Evolutionary conservation across 2,329 filamentous ascomycete species (phyloP), one percentile per base, ranked within the genome.

Genomic region (Fusarium hostae): DNA sequence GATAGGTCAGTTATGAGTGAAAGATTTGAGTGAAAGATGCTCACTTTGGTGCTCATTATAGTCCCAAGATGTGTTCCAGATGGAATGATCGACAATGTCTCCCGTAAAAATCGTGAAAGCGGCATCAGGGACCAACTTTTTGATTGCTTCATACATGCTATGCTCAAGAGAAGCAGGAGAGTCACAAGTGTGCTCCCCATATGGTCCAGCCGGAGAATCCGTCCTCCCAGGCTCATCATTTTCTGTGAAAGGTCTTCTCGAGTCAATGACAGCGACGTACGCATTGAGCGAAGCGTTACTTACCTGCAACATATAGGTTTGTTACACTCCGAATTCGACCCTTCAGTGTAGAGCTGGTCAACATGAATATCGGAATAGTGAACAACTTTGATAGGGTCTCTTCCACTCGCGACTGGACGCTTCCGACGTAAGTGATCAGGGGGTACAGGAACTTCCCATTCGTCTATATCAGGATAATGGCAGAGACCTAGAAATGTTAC

Each of bases 301-400:
- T 63, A 83, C 75, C 88, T 84, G 78, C 88, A 90, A 78, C 88
- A 90, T 60, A 90, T 87, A 3, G 86, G 87, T 75, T 89, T 88
- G 32, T 83, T 83, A 78, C 88, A 90, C 66, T 88, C 82, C 26
- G 85, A 82, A 73, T 83, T 88, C 10, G 86, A 82, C 0, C 88
- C 88, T 4, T 82, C 78, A 28, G 83, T 82, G 75, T 90, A 90
- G 15, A 83, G 80, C 9, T 83, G 84, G 68, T 90, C 88, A 58
- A 90, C 80, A 63, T 90, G 88, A 44, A 89, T 87, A 69, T 90
- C 88, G 16, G 86, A 88, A 76, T 87, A 87, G 73, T 90, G 88
- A 28, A 89, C 86, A 8, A 90, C 81, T 70, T 86, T 84, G 69
- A 89, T 75, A 9, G 87, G 85, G 9, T 79, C 72, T 75, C 83